These are phyloP conservation scores for Diplodia seriata DNA, from an alignment of 2,329 filamentous ascomycete genomes.

Conservation along the genomic window DNA sequence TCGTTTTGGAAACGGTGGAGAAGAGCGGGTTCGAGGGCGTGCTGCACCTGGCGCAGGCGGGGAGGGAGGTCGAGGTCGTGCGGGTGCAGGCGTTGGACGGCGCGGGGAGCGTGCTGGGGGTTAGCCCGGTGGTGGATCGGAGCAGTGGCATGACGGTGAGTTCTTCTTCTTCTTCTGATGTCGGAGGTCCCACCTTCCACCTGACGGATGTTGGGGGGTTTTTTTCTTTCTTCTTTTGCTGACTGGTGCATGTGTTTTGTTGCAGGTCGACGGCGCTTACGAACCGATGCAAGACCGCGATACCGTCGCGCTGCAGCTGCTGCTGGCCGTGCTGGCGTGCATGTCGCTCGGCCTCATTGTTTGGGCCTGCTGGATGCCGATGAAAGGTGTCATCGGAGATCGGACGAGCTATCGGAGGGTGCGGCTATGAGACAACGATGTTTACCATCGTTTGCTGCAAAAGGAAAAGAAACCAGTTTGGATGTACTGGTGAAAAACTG, in stretches of 20 bases:
- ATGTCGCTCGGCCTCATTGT: slow-evolving; percentile 4
- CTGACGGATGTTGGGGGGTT: too few species aligned
- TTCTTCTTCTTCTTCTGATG: background rate
- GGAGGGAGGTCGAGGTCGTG: background rate
- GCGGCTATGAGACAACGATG: background rate
- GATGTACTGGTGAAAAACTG: background rate
- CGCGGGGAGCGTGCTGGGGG: slow-evolving; percentile 7
- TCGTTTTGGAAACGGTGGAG: slow-evolving; percentile 53
- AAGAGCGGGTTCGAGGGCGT: slow-evolving; percentile 27
- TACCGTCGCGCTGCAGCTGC: slow-evolving; percentile 13
- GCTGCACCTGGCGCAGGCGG: slow-evolving; percentile 1
- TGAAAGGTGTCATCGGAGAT: too few species aligned
- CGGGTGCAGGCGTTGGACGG: slow-evolving; percentile 18
- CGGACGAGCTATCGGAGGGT: background rate
- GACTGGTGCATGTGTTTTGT: background rate
- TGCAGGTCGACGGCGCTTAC: slow-evolving; percentile 10
- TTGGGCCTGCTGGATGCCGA: slow-evolving; percentile 7
- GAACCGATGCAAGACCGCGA: slow-evolving; percentile 16
- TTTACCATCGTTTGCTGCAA: too few species aligned
- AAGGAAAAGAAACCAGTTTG: background rate
- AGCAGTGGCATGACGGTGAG: slow-evolving; percentile 22
- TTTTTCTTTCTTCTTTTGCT: background rate
- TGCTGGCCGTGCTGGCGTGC: slow-evolving; percentile 11
- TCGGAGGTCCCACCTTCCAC: too few species aligned
- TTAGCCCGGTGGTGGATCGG: slow-evolving; percentile 7